These are phyloP conservation scores for Paxillus rubicundulus DNA, from an alignment of 768 basidiomycete genomes.

Conservation along the genomic window DNA sequence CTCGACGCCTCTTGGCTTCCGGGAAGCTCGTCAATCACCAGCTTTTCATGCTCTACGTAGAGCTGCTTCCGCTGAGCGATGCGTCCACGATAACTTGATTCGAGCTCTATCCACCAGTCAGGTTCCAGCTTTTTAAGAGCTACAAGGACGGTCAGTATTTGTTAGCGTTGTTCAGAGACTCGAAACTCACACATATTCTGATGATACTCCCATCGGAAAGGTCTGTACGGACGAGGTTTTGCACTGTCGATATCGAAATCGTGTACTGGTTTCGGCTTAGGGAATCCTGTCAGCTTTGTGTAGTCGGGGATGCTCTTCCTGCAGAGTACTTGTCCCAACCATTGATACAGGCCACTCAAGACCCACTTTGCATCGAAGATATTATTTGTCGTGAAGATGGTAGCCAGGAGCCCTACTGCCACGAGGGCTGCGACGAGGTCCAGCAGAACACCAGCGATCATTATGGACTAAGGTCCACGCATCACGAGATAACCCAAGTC, in stretches of 20 bases:
- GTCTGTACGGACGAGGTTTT: slow-evolving; percentile 51
- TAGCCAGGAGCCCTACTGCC: background rate
- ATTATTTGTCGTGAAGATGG: background rate
- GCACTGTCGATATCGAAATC: slow-evolving; percentile 44
- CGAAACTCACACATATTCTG: slow-evolving; percentile 50
- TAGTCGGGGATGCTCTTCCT: slow-evolving; percentile 35
- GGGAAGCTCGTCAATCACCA: slow-evolving; percentile 44
- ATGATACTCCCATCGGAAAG: slow-evolving; percentile 54
- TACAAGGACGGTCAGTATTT: slow-evolving; percentile 4
- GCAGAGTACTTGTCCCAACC: slow-evolving; percentile 8
- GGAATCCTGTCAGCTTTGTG: slow-evolving; percentile 43
- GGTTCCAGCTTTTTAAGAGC: slow-evolving; percentile 49
- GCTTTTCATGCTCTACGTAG: slow-evolving; percentile 37
- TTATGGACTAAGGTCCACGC: background rate
- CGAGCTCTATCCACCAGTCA: slow-evolving; percentile 57
- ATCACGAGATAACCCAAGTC: slow-evolving; percentile 1
- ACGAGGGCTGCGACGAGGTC: slow-evolving; percentile 1
- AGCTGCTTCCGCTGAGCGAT: slow-evolving; percentile 43
- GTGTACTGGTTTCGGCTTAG: slow-evolving; percentile 39
- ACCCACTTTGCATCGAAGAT: background rate
- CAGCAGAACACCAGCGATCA: slow-evolving; percentile 3
- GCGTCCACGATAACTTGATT: slow-evolving; percentile 47
- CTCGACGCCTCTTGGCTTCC: slow-evolving; percentile 47
- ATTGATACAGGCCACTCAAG: background rate
- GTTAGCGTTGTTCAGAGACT: background rate